These are phyloP conservation scores for Eucalyptus caleyi DNA, from an alignment of 345 rosid genomes.

Conservation along the genomic window DNA sequence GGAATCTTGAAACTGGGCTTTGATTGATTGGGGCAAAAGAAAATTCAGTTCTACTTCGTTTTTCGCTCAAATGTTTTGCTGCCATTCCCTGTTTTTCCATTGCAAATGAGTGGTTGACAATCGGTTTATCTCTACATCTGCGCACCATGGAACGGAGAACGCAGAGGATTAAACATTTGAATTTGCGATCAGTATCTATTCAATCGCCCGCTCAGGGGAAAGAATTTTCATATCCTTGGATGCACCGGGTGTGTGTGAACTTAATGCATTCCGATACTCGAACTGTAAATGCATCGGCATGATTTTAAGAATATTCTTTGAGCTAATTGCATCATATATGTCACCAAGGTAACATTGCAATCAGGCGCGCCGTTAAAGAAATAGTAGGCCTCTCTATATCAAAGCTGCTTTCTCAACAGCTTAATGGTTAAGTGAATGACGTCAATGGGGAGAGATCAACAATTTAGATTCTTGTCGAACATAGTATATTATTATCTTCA, in stretches of 20 bases:
- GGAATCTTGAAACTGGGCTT: background rate
- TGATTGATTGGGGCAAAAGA: background rate
- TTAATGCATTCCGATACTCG: background rate
- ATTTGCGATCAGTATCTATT: background rate
- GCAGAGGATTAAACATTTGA: background rate
- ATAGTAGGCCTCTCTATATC: background rate
- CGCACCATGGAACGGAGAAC: background rate
- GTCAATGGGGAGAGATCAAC: background rate
- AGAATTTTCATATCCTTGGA: background rate
- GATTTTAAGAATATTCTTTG: background rate
- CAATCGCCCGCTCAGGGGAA: background rate
- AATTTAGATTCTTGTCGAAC: background rate
- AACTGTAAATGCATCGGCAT: background rate
- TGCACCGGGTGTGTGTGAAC: background rate
- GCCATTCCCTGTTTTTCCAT: background rate
- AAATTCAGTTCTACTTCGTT: background rate
- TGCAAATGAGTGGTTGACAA: background rate
- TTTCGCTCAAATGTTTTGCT: background rate
- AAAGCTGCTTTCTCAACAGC: background rate
- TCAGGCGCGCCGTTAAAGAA: background rate
- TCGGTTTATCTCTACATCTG: background rate
- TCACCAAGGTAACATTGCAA: background rate
- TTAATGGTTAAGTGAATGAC: background rate
- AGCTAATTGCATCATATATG: background rate
- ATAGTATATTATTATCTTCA: background rate